Conservation (phyloP, 768 basidiomycete genomes). For the Stropharia rugosoannulata region DNA sequence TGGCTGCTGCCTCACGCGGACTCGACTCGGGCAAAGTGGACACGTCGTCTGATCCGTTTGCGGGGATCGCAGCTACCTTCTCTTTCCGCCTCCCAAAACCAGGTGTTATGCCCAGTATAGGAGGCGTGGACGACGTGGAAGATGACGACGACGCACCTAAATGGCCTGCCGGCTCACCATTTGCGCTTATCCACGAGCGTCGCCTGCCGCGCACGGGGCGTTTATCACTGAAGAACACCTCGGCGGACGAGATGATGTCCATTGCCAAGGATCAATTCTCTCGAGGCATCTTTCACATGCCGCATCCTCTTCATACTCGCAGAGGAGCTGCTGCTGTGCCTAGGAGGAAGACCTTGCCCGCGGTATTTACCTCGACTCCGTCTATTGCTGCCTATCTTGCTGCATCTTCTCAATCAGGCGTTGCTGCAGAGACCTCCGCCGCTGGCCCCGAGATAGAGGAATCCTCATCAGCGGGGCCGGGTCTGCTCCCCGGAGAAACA, state of each 20-base stretch:
- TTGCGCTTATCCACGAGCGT: slow-evolving; percentile 28
- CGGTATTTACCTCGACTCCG: slow-evolving; percentile 4
- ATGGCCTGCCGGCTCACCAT: slow-evolving; percentile 54
- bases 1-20: too few species aligned
- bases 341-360: background rate
- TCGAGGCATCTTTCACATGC: slow-evolving; percentile 72
- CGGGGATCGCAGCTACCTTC: background rate
- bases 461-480: slow-evolving; percentile 9
- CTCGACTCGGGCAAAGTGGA: background rate
- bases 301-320: slow-evolving; percentile 36
- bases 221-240: slow-evolving; percentile 40
- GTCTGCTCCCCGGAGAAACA: slow-evolving; percentile 16
- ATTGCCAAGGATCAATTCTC: slow-evolving; percentile 71
- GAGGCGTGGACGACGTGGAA: background rate
- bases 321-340: background rate
- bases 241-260: slow-evolving; percentile 51
- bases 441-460: background rate
- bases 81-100: background rate
- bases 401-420: background rate
- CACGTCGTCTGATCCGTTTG: background rate
- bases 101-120: background rate
- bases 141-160: slow-evolving; percentile 37
- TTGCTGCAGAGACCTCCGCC: background rate
- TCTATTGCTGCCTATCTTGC: background rate
- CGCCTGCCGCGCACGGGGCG: slow-evolving; percentile 51